phyloP scores from a whole-genome alignment of 345 rosid species.

The Syzygium aqueum region DNA sequence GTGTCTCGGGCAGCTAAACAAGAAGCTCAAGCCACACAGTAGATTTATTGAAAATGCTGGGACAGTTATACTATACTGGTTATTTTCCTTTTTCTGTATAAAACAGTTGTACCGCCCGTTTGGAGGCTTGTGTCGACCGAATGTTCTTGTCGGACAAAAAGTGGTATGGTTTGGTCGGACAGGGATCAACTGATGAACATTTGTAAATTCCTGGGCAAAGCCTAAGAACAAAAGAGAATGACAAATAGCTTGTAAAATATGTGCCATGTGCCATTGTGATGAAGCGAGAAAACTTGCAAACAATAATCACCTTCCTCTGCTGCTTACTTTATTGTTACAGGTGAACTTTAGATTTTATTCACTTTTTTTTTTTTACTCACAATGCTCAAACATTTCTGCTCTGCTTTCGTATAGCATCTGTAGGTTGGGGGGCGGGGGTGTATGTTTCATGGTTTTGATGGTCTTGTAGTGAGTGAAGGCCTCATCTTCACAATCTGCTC shows the following conservation, averaged over 20 bases:
- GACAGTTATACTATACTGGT: neutral
- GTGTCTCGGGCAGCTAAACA: neutral
- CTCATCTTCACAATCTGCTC: conserved; percentile 79
- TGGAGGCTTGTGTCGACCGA: neutral
- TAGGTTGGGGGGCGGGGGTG: neutral
- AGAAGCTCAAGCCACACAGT: neutral
- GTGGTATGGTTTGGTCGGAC: neutral
- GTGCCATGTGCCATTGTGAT: neutral
- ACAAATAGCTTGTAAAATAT: neutral
- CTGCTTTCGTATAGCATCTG: neutral
- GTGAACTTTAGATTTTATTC: neutral
- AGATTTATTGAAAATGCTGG: neutral
- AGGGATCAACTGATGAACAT: neutral
- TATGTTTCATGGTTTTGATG: conserved; percentile 9
- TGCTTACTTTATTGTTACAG: neutral
- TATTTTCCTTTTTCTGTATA: neutral
- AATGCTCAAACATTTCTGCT: neutral
- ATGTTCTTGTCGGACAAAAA: neutral
- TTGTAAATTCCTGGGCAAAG: neutral
- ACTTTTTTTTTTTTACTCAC: neutral
- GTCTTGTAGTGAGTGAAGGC: conserved; percentile 73
- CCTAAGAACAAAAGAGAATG: neutral
- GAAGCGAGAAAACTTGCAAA: neutral
- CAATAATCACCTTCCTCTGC: neutral
- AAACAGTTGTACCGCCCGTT: neutral